Evolutionary conservation across 2,329 filamentous ascomycete genomes (phyloP).

Genomic region (Sphaceloma murrayae): DNA sequence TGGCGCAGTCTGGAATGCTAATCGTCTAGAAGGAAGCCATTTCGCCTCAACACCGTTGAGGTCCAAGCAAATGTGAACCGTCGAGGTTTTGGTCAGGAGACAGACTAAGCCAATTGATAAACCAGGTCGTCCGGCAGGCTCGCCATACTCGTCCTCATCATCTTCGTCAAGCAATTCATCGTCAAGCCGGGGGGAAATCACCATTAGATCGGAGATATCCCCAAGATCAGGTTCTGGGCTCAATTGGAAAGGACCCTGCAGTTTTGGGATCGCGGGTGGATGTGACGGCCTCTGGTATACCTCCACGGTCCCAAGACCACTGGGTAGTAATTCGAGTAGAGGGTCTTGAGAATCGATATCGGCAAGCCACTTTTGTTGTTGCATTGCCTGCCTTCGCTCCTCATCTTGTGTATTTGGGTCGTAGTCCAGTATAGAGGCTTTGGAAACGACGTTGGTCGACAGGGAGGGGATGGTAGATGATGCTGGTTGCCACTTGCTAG

Average conservation of each 20-base stretch:
- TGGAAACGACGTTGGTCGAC: constrained; percentile 71
- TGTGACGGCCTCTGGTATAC: constrained; percentile 47
- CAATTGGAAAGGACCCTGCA: constrained; percentile 53
- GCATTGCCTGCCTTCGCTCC: constrained; percentile 37
- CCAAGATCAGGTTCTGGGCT: constrained; percentile 43
- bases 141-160: constrained; percentile 41
- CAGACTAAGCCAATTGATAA: constrained; percentile 50
- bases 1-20: constrained; percentile 1
- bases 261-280: constrained; percentile 47
- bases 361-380: constrained; percentile 51
- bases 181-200: constrained; percentile 46
- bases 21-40: constrained; percentile 46
- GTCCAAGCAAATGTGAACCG: constrained; percentile 52
- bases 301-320: constrained; percentile 37
- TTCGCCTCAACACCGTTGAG: constrained; percentile 53
- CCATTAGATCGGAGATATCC: constrained; percentile 52
- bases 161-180: constrained; percentile 44
- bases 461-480: constrained; percentile 70
- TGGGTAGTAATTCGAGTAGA: constrained; percentile 24
- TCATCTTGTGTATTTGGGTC: constrained; percentile 36
- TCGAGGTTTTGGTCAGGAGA: constrained; percentile 45
- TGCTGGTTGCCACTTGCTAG: constrained; percentile 68
- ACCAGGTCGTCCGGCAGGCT: constrained; percentile 34
- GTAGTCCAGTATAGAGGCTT: constrained; percentile 42
- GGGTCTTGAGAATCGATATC: constrained; percentile 48